Conservation (phyloP, 1,139 yeast species). For the Candida labiduridarum region DNA sequence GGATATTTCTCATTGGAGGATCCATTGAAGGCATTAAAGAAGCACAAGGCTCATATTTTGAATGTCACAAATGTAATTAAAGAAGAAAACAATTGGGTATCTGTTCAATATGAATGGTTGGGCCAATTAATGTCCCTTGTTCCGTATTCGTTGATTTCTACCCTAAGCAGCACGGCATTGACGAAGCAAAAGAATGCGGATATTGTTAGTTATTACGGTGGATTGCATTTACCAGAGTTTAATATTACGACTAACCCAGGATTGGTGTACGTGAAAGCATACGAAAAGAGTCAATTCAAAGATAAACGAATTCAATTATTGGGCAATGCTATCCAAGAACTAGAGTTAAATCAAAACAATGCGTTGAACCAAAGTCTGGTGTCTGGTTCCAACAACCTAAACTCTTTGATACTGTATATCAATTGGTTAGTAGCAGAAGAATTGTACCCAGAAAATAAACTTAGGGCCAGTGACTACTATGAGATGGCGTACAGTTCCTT, state of each 20-base stretch:
- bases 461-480: constrained; percentile 14
- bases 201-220: constrained; percentile 32
- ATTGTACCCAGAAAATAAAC: constrained; percentile 9
- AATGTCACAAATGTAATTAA: constrained; percentile 30
- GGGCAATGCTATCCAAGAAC: constrained; percentile 33
- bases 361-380: constrained; percentile 10
- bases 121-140: constrained; percentile 54
- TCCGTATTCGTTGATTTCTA: constrained; percentile 45
- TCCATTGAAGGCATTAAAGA: constrained; percentile 60
- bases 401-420: constrained; percentile 27
- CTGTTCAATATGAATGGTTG: constrained; percentile 54
- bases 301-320: constrained; percentile 27
- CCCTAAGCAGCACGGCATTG: constrained; percentile 16
- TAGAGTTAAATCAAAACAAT: constrained; percentile 15
- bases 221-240: constrained; percentile 28
- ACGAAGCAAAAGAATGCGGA: constrained; percentile 14
- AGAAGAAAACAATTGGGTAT: constrained; percentile 37
- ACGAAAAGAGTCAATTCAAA: constrained; percentile 8
- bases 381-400: constrained; percentile 12
- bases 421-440: constrained; percentile 55
- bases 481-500: constrained; percentile 14
- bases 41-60: constrained; percentile 64
- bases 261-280: constrained; percentile 30
- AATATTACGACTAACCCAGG: constrained; percentile 35
- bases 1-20: constrained; percentile 63